These are phyloP conservation scores for Quercus bicolor DNA, from an alignment of 306 rosid species.

Conservation along the genomic window DNA sequence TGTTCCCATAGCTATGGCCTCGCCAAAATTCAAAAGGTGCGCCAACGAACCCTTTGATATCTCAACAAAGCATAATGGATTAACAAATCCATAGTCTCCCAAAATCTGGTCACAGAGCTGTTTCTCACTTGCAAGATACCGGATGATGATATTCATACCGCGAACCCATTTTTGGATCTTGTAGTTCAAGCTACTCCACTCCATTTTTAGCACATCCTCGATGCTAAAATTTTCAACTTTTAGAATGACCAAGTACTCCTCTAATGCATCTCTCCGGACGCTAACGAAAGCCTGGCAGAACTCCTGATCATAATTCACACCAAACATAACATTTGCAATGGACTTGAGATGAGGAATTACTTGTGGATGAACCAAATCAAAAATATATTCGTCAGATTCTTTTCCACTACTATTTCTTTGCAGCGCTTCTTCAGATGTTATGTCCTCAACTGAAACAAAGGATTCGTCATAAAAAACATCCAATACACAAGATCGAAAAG, in stretches of 20 bases:
- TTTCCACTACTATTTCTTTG: slow-evolving; percentile 7
- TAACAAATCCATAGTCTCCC: slow-evolving; percentile 37
- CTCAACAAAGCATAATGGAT: slow-evolving; percentile 42
- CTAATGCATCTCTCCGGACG: slow-evolving; percentile 48
- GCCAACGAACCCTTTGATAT: slow-evolving; percentile 38
- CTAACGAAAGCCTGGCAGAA: slow-evolving; percentile 43
- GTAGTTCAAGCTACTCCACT: slow-evolving; percentile 39
- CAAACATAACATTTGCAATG: slow-evolving; percentile 59
- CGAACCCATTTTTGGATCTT: slow-evolving; percentile 57
- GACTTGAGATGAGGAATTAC: slow-evolving; percentile 43
- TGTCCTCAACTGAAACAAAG: slow-evolving; percentile 43
- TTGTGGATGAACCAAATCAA: slow-evolving; percentile 46
- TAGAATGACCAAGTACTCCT: slow-evolving; percentile 45
- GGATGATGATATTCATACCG: slow-evolving; percentile 42
- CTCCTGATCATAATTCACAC: slow-evolving; percentile 52
- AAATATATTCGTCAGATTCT: slow-evolving; percentile 13
- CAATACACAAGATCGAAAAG: slow-evolving; percentile 34
- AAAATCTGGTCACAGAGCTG: slow-evolving; percentile 47
- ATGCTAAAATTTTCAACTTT: slow-evolving; percentile 45
- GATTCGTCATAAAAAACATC: slow-evolving; percentile 35
- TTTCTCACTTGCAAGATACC: slow-evolving; percentile 51
- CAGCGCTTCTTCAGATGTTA: slow-evolving; percentile 18
- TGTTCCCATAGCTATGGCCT: slow-evolving; percentile 46
- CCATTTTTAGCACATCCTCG: slow-evolving; percentile 50
- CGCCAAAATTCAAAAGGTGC: slow-evolving; percentile 50